Base-by-base conservation (phyloP, 139 green algal genomes). In the Ettlia oleoabundans region DNA sequence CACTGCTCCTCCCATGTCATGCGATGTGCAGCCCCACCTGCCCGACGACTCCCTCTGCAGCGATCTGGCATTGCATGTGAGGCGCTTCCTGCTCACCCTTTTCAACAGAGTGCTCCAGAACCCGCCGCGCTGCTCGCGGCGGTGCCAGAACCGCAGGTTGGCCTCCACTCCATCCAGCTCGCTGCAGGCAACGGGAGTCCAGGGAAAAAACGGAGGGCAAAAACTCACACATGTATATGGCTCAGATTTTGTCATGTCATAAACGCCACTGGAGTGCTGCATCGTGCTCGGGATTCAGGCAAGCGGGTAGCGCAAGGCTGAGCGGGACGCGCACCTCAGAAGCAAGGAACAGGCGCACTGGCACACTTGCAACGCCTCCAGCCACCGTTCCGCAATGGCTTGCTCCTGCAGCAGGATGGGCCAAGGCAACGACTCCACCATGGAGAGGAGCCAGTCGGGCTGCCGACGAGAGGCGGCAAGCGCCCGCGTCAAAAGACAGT, bases 21-120 rank as follows among this genome's bases (percentile, higher is more conserved):
- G 47, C 15, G 47, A 58, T 58, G 47, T 15, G 10, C 47, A 58
- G 47, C 47, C 55, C 21, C 55, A 5, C 18, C 33, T 6, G 4
- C 4, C 71, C n/a, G n/a, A n/a, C n/a, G n/a, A n/a, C n/a, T n/a
- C n/a, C n/a, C n/a, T n/a, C n/a, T n/a, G n/a, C n/a, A n/a, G n/a
- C n/a, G n/a, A n/a, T n/a, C n/a, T n/a, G n/a, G n/a, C n/a, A n/a
- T n/a, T n/a, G n/a, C n/a, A n/a, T n/a, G n/a, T n/a, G n/a, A n/a
- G n/a, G n/a, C n/a, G n/a, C n/a, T n/a, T n/a, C n/a, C 24, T 19
- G 10, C 77, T 47, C 77, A 82, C 90, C 65, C 83, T 78, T 1
- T 70, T 81, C 41, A 93, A 65, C 71, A 93, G 70, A 78, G 83
- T 66, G 80, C 86, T 85, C 64, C 84, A 78, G n/a, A 87, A 82